Percentiles rank a stretch among this genome's conserved stretches.
phyloP scores from a whole-genome alignment of 768 basidiomycete genomes.

The Pholiota molesta region DNA sequence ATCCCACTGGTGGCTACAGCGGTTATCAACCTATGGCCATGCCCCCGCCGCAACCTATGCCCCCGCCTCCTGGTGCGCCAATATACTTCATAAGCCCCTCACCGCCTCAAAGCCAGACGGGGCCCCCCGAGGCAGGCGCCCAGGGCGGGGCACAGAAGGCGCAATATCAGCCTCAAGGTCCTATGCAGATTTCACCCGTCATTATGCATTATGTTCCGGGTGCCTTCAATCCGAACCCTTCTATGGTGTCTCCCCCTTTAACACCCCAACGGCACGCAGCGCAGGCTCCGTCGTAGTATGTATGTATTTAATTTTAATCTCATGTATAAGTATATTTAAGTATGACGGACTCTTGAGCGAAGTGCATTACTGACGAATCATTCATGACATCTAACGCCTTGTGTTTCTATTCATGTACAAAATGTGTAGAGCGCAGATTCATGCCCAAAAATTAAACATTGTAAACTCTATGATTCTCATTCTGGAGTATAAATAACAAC shows the following conservation, averaged over 20 bases:
- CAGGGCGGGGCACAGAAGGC: slow-evolving; percentile 1
- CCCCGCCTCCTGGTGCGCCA: slow-evolving; percentile 10
- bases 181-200: slow-evolving; percentile 19
- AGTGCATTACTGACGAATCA: background rate
- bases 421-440: background rate
- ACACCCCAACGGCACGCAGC: slow-evolving; percentile 22
- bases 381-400: too few relatives aligned
- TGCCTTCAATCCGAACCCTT: slow-evolving; percentile 12
- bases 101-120: slow-evolving; percentile 25
- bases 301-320: background rate
- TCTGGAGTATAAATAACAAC: background rate
- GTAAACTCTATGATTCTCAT: too few relatives aligned
- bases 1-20: slow-evolving; percentile 21
- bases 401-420: too few relatives aligned
- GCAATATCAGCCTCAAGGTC: slow-evolving; percentile 8
- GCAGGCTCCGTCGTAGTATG: background rate
- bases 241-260: slow-evolving; percentile 26
- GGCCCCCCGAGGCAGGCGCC: slow-evolving; percentile 2
- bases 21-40: slow-evolving; percentile 28
- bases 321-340: background rate
- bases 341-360: background rate
- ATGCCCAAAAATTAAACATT: too few relatives aligned
- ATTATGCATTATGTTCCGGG: slow-evolving; percentile 24
- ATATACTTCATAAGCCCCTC: slow-evolving; percentile 26
- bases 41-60: slow-evolving; percentile 18